Evolutionary conservation across 2,329 filamentous ascomycete genomes (phyloP).

Genomic region (Paracoccidioides lutzii): DNA sequence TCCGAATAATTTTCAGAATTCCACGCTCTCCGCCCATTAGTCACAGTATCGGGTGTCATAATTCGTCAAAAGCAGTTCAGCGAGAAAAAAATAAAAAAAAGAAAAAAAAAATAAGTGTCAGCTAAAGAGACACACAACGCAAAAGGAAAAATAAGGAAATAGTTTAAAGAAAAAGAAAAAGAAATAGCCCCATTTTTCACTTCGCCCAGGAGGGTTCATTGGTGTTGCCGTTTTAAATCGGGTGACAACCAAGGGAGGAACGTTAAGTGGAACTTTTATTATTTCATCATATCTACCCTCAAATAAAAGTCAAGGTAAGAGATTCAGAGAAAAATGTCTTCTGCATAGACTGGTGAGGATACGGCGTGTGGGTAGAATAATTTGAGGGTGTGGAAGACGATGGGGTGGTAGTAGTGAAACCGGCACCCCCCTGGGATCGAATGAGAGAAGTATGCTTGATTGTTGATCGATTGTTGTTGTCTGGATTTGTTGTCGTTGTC

Average conservation of each 20-base stretch:
- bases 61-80: conserved; percentile 11
- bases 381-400: conserved; percentile 19
- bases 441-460: conserved; percentile 24
- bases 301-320: conserved; percentile 30
- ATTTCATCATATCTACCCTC: conserved; percentile 11
- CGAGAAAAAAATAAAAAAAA: conserved; percentile 9
- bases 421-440: conserved; percentile 27
- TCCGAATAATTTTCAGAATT: neutral
- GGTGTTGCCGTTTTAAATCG: no score
- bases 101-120: conserved; percentile 3
- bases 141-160: no score
- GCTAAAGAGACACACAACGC: no score
- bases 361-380: conserved; percentile 27
- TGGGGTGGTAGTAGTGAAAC: conserved; percentile 24
- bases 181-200: no score
- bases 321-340: conserved; percentile 32
- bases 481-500: neutral
- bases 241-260: neutral
- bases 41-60: neutral
- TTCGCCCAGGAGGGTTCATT: no score
- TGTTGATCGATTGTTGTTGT: conserved; percentile 4
- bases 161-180: no score
- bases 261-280: conserved; percentile 1
- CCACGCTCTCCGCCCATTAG: neutral
- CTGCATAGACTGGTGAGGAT: conserved; percentile 28